Conservation (phyloP, 148 eudicot genomes). For the Rhododendron mucronatum region DNA sequence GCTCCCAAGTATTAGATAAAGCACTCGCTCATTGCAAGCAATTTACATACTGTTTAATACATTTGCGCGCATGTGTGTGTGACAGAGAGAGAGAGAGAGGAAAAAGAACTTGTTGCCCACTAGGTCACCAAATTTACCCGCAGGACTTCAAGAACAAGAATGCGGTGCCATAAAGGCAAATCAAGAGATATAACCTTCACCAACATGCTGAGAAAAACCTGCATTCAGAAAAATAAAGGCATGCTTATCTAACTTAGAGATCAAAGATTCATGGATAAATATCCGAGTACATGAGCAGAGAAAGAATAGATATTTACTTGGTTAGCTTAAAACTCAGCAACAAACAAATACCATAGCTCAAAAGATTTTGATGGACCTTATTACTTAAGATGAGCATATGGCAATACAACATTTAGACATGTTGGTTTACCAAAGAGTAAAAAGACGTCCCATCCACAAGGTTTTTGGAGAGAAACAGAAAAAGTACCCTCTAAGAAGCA, state of each 20-base stretch:
- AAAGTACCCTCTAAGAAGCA: neutral
- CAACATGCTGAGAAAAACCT: slow-evolving; percentile 97
- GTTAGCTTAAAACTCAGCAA: neutral
- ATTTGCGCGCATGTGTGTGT: neutral
- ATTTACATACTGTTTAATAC: neutral
- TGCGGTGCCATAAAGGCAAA: slow-evolving; percentile 94
- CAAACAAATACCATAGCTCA: neutral
- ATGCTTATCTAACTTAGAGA: neutral
- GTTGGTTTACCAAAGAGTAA: neutral
- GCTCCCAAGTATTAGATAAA: slow-evolving; percentile 11
- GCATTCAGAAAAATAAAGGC: slow-evolving; percentile 13
- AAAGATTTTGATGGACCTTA: neutral
- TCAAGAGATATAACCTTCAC: slow-evolving; percentile 87
- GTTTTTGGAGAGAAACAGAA: neutral
- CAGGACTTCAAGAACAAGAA: slow-evolving; percentile 96
- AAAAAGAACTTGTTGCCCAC: neutral
- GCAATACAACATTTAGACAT: neutral
- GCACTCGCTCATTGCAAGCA: neutral
- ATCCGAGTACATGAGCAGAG: neutral
- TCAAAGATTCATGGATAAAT: neutral
- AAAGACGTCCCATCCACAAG: neutral
- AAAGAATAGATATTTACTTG: neutral
- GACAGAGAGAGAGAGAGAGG: neutral
- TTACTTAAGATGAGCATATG: neutral
- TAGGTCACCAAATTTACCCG: slow-evolving; percentile 54